These are phyloP conservation scores for Hypoxylon rickii DNA, from an alignment of 495 filamentous ascomycete species.

Conservation along the genomic window DNA sequence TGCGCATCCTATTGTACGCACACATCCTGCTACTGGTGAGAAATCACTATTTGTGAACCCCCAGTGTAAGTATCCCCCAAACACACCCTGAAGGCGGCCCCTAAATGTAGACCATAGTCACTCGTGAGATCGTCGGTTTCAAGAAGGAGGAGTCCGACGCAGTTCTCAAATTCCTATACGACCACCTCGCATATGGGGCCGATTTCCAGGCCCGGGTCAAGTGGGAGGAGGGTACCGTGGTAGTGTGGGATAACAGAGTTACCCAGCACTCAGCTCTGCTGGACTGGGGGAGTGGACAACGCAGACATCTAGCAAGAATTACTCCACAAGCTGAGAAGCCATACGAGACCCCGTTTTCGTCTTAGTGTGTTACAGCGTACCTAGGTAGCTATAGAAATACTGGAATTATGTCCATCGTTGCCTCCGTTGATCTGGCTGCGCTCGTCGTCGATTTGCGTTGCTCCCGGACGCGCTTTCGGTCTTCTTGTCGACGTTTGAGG, in stretches of 20 bases:
- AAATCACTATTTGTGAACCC: conserved; percentile 87
- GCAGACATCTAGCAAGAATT: conserved; percentile 80
- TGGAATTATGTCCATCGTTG: conserved; percentile 34
- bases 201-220: conserved; percentile 90
- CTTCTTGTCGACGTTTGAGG: conserved; percentile 35
- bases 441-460: conserved; percentile 25
- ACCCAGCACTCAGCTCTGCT: conserved; percentile 77
- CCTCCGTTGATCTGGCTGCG: conserved; percentile 12
- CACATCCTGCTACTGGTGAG: conserved; percentile 81
- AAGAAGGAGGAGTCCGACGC: conserved; percentile 79
- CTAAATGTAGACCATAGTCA: conserved; percentile 53
- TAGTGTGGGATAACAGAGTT: conserved; percentile 89
- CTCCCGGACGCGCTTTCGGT: conserved; percentile 27
- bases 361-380: conserved; percentile 29
- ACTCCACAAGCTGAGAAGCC: conserved; percentile 83
- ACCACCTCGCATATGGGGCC: conserved; percentile 78
- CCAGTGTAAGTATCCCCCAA: conserved; percentile 65
- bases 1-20: conserved; percentile 77
- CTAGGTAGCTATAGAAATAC: conserved; percentile 39
- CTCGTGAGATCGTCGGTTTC: conserved; percentile 70
- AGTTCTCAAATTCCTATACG: conserved; percentile 86
- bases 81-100: background rate
- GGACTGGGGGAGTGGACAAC: conserved; percentile 78
- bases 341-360: conserved; percentile 68
- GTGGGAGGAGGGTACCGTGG: conserved; percentile 81